Conservation (phyloP, 1,284 basidiomycete species). For the Athelia sp. region DNA sequence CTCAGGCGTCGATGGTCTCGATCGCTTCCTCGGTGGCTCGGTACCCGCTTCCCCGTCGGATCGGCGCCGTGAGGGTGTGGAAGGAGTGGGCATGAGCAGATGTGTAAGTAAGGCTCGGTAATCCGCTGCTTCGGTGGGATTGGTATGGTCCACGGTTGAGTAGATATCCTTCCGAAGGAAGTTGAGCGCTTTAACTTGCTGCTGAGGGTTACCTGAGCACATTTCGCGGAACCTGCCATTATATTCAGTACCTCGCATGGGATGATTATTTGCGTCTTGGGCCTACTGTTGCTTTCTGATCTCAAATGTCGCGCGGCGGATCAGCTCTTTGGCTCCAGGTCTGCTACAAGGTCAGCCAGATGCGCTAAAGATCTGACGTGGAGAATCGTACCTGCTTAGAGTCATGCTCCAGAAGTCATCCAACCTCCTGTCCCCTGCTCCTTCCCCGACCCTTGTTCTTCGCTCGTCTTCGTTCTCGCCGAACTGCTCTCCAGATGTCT, state of each 20-base stretch:
- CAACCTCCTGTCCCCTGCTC: conserved; percentile 42
- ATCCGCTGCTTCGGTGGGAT: conserved; percentile 51
- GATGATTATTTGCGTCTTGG: background rate
- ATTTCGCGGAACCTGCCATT: conserved; percentile 67
- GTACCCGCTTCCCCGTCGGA: background rate
- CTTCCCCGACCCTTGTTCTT: conserved; percentile 11
- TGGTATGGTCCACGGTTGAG: conserved; percentile 62
- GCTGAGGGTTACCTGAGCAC: conserved; percentile 54
- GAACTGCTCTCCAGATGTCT: background rate
- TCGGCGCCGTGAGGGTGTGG: conserved; percentile 1
- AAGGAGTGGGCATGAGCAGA: conserved; percentile 40
- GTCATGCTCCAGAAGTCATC: conserved; percentile 77
- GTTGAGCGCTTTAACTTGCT: conserved; percentile 57
- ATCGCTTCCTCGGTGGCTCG: conserved; percentile 30
- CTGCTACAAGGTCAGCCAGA: conserved; percentile 27
- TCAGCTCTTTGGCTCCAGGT: conserved; percentile 51
- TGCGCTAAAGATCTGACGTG: background rate
- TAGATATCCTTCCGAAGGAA: conserved; percentile 70
- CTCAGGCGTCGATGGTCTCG: conserved; percentile 30
- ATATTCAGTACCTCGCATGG: background rate
- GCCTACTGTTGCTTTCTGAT: conserved; percentile 68
- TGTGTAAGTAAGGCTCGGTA: conserved; percentile 68
- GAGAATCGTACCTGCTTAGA: conserved; percentile 46
- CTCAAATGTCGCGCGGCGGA: conserved; percentile 53
- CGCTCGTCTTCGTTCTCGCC: conserved; percentile 13